Base-by-base conservation (phyloP, 345 rosid genomes). In the Brassica cretica region DNA sequence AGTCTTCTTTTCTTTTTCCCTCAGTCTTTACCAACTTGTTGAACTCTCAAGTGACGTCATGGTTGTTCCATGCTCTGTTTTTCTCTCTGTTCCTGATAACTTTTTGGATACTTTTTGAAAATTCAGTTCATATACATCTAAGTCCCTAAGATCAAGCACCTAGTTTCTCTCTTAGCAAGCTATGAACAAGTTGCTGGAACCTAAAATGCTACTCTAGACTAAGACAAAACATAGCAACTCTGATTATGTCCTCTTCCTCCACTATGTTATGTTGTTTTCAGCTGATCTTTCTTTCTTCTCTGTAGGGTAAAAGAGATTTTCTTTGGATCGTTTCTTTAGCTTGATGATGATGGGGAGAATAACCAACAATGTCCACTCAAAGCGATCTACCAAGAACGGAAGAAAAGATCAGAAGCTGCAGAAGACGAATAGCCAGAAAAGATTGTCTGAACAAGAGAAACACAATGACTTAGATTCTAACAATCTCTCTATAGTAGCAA, bases 261-360 rank as follows among this genome's bases (percentile, higher is more conserved):
- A 73, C 73, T 29, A 60, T 60, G 61, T 68, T 21, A 24, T 51
- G 70, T 73, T 33, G 7, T 51, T 79, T 78, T 73, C 74, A 73
- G 19, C 9, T 65, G 71, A 30, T 60, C 0, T 18, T 39, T 39
- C 2, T 76, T 70, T 53, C 4, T 64, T 64, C n/a, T 18, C 21
- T 72, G 69, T 65, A 78, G 78, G 66, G 70, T 35, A 61, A 35
- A 64, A 49, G 30, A 71, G 12, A 8, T 68, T 78, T 60, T 51
- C 32, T 64, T 64, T 59, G 69, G 9, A 59, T 66, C 49, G 68
- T 29, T 21, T 21, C 24, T 2, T 21, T 21, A 89, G 82, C 66
- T 77, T 74, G 73, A 84, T 51, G 79, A 80, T 80, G 79, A 90
- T 83, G 89, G 89, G 79, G 80, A 86, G 86, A 79, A 78, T 86